phyloP scores from a whole-genome alignment of 495 filamentous ascomycete genomes.

The Annulohypoxylon stygium region DNA sequence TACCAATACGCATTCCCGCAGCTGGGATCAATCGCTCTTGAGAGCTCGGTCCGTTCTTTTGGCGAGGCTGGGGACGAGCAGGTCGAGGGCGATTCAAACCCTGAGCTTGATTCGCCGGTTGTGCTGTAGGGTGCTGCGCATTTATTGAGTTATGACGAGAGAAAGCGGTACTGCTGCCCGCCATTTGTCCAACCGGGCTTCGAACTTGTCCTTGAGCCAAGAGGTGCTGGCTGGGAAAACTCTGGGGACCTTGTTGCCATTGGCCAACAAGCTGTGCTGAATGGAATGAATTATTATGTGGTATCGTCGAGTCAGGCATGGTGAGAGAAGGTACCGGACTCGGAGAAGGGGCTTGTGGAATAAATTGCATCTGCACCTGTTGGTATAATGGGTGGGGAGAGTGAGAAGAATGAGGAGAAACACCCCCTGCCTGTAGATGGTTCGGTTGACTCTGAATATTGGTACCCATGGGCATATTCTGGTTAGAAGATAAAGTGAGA shows the following conservation, averaged over 20 bases:
- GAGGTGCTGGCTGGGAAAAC: not conserved
- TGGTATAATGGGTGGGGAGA: not conserved
- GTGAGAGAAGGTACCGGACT: not conserved
- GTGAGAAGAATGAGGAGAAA: not conserved
- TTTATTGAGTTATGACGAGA: not conserved
- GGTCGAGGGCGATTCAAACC: conserved; percentile 2
- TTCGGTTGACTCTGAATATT: not conserved
- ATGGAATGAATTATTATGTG: not conserved
- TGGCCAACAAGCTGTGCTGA: not conserved
- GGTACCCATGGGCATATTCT: not conserved
- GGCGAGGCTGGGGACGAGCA: not conserved
- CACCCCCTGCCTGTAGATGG: not conserved
- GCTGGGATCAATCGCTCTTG: conserved; percentile 53
- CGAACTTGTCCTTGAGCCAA: not conserved
- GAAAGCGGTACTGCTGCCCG: not conserved
- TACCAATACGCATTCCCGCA: conserved; percentile 34
- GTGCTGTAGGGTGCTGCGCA: not conserved
- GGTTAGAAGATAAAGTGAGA: conserved; percentile 14
- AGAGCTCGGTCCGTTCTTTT: not conserved
- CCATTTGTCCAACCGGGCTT: not conserved
- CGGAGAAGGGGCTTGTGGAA: not conserved
- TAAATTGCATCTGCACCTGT: conserved; percentile 14
- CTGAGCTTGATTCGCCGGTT: not conserved
- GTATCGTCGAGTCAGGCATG: not conserved
- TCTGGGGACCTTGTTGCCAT: conserved; percentile 8